Evolutionary conservation across 2,329 filamentous ascomycete species (phyloP), one percentile per base, ranked within the genome.

Genomic region (Colletotrichum navitas): DNA sequence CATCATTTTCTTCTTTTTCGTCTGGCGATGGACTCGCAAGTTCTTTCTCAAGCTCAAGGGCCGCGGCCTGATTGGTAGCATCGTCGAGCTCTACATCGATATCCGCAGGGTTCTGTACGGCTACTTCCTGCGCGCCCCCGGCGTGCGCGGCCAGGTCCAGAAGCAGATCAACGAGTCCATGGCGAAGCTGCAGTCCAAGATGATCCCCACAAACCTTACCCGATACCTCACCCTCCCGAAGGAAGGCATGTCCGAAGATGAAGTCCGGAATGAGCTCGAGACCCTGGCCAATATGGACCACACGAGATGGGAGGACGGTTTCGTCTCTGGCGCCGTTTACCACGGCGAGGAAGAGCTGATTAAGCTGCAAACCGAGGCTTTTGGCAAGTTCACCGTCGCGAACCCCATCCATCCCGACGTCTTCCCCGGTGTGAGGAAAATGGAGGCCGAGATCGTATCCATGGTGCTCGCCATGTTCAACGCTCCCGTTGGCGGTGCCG

Each of bases 371-470:
- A 93, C 93, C 7, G 94, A 98, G 80, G 95, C 96, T 0, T 98
- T 95, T 86, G 93, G 93, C 75, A 93, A 93, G 81, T 99, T 99
- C 81, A 95, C 94, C 62, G 96, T 99, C 39, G 89, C 94, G 49
- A 99, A 99, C 81, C 96, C 96, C 3, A 96, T 99, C 76, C 96
- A 99, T 81, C 96, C 96, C 8, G 96, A 99, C 83, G 95, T 99
- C 54, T 99, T 99, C 83, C 96, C 96, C 21, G 96, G 95, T 36
- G 95, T 99, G 63, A 88, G 96, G 77, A 99, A 99, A 89, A 99
- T 99, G 96, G 96, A 99, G 85, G 95, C 96, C 55, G 96, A 99
- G 84, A 86, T 99, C 73, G 96, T 99, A 63, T 93, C 95, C 75
- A 99, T 99, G 95, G 94, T 97, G 39, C 85, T 97, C 73, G 89